Conservation (phyloP, 306 rosid genomes). For the Medicago lupulina region DNA sequence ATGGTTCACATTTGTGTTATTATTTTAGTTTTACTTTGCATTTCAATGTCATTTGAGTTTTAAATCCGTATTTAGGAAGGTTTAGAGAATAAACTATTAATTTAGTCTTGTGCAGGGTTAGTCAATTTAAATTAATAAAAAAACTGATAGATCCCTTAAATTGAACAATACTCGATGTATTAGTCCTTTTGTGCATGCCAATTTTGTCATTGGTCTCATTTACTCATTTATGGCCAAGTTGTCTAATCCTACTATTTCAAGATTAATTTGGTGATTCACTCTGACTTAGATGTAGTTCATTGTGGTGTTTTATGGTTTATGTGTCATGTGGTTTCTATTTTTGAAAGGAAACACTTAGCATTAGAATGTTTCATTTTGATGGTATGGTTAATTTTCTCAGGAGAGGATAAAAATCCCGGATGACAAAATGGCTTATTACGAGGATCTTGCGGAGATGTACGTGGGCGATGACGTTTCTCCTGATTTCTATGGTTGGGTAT, state of each 20-base stretch:
- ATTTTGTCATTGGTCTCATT: not conserved
- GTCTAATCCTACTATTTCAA: not conserved
- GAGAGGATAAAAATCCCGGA: slow-evolving; percentile 94
- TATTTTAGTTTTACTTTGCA: too few species aligned
- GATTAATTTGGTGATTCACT: not conserved
- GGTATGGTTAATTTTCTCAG: slow-evolving; percentile 48
- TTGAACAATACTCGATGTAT: not conserved
- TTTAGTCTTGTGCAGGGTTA: too few species aligned
- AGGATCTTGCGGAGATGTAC: slow-evolving; percentile 94
- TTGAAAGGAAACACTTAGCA: slow-evolving; percentile 8
- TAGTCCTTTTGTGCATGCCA: not conserved
- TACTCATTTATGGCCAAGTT: not conserved
- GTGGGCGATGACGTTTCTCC: slow-evolving; percentile 99
- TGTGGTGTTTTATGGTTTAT: not conserved
- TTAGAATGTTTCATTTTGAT: not conserved
- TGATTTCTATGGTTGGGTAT: slow-evolving; percentile 97
- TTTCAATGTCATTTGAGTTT: too few species aligned
- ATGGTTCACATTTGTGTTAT: too few species aligned
- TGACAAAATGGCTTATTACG: slow-evolving; percentile 89
- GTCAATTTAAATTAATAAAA: not conserved
- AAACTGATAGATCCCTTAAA: not conserved
- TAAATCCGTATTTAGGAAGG: too few species aligned
- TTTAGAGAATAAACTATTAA: too few species aligned
- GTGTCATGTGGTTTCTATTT: not conserved
- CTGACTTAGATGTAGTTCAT: not conserved